Base-by-base conservation (phyloP, 2,329 filamentous ascomycete species). In the Elsinoe ampelina region DNA sequence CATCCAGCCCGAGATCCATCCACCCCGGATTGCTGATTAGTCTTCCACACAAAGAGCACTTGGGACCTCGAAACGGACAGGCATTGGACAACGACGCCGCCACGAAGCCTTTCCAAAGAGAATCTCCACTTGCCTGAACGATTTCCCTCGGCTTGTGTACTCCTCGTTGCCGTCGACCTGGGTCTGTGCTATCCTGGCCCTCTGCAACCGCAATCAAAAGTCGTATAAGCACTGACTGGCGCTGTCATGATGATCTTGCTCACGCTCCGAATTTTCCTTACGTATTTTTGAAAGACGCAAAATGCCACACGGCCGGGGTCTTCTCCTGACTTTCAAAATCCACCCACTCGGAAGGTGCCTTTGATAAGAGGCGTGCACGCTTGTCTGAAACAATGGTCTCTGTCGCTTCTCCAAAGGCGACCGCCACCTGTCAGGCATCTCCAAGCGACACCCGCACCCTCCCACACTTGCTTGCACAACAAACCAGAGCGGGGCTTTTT, bases 351-450 rank as follows among this genome's bases (percentile, higher is more conserved):
- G 41, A 45, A 45, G 41, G 41, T 45, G 41, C 19, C 26, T 45
- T 22, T 45, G 41, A 7, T 15, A 12, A 22, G 12, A 15, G 12
- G 32, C 17, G 15, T 50, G 12, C 48, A 15, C 32, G 15, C n/a
- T 52, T 38, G 8, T 52, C 48, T 52, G 48, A 52, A 52, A 52
- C 48, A 26, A 30, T 38, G 48, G 48, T 52, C 7, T 52, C 48
- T n/a, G 22, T 48, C 22, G 43, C 43, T 48, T 48, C 22, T 48
- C 42, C 22, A 48, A 48, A 50, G 30, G 41, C 45, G 19, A 13
- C 45, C 45, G 26, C 26, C 26, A 20, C 17, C 30, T 39, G 32
- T 52, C 13, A 26, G 45, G 30, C 45, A 50, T 50, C 45, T 36
- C 48, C 34, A 52, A 39, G 48, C 48, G 48, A 52, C 34, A 52